Evolutionary conservation across 768 basidiomycete species (phyloP).

Genomic region (Gelatoporia subvermispora): DNA sequence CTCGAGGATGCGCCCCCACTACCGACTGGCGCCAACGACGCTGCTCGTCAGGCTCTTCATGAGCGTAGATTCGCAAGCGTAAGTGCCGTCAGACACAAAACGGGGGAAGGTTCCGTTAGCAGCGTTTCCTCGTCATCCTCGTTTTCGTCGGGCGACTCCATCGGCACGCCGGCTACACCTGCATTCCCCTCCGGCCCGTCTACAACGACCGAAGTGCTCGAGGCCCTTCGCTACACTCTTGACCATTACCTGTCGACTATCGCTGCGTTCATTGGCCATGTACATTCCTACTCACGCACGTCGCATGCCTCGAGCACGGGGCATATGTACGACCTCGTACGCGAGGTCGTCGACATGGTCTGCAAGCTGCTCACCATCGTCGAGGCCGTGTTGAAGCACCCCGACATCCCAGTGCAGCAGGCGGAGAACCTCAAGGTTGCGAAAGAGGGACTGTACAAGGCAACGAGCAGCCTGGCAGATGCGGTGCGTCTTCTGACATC

Average conservation of each 20-base stretch:
- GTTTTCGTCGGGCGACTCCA: slow-evolving; percentile 57
- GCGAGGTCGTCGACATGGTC: slow-evolving; percentile 90
- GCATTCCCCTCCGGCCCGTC: slow-evolving; percentile 70
- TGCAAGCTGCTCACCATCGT: slow-evolving; percentile 88
- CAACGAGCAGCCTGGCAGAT: slow-evolving; percentile 83
- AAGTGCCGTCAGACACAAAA: slow-evolving; percentile 11
- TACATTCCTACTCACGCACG: slow-evolving; percentile 84
- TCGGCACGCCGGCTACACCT: slow-evolving; percentile 40
- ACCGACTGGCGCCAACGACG: slow-evolving; percentile 12
- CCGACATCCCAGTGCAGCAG: slow-evolving; percentile 61
- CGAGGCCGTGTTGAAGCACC: slow-evolving; percentile 79
- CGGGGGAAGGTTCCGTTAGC: slow-evolving; percentile 47
- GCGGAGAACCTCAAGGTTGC: slow-evolving; percentile 60
- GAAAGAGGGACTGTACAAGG: slow-evolving; percentile 79
- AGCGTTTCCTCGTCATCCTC: slow-evolving; percentile 70
- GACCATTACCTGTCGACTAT: slow-evolving; percentile 90
- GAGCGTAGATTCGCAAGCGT: slow-evolving; percentile 1
- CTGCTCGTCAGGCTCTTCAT: slow-evolving; percentile 6
- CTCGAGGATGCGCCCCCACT: slow-evolving; percentile 34
- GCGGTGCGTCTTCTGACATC: slow-evolving; percentile 75
- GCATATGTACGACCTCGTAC: slow-evolving; percentile 91
- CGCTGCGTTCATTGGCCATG: slow-evolving; percentile 96
- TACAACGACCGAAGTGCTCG: slow-evolving; percentile 62
- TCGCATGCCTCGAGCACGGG: slow-evolving; percentile 93
- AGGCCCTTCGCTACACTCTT: slow-evolving; percentile 77